These are phyloP conservation scores for Chlamydomonas reinhardtii DNA, from an alignment of 163 green algal genomes.

Conservation along the genomic window DNA sequence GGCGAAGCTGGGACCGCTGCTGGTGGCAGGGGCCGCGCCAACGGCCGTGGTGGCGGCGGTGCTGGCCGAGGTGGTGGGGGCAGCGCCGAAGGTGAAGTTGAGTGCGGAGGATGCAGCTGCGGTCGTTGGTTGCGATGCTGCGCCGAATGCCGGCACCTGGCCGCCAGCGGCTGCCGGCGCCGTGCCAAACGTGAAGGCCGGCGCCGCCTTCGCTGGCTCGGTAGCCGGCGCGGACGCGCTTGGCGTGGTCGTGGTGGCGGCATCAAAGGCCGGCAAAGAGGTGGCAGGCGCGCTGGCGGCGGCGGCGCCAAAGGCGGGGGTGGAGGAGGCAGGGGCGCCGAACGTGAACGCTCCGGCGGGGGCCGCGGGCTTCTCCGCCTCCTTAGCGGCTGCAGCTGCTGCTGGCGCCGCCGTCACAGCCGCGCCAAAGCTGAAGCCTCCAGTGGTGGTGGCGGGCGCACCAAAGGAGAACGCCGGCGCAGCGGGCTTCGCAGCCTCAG, in stretches of 20 bases:
- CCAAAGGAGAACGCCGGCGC: neutral
- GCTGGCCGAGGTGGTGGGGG: neutral
- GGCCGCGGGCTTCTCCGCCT: neutral
- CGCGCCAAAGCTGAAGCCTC: neutral
- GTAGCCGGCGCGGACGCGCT: neutral
- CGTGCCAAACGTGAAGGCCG: neutral
- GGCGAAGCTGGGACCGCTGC: neutral
- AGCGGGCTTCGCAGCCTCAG: neutral
- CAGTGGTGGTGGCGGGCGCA: neutral
- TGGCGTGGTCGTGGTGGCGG: neutral
- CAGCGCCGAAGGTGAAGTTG: neutral
- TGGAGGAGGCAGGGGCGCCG: neutral
- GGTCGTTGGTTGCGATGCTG: neutral
- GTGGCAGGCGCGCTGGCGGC: neutral
- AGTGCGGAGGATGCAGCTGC: neutral
- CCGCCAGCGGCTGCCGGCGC: neutral
- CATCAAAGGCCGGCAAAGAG: neutral
- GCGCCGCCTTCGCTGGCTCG: neutral
- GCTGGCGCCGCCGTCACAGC: neutral
- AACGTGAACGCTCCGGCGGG: neutral
- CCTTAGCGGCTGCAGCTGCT: neutral
- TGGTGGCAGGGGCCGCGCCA: too few species aligned
- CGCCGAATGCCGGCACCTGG: neutral
- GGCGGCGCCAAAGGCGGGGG: conserved; percentile 1
- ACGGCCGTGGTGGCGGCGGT: neutral